Evolutionary conservation across 208 protist species (phyloP).

Genomic region (Crithidia mellificae): DNA sequence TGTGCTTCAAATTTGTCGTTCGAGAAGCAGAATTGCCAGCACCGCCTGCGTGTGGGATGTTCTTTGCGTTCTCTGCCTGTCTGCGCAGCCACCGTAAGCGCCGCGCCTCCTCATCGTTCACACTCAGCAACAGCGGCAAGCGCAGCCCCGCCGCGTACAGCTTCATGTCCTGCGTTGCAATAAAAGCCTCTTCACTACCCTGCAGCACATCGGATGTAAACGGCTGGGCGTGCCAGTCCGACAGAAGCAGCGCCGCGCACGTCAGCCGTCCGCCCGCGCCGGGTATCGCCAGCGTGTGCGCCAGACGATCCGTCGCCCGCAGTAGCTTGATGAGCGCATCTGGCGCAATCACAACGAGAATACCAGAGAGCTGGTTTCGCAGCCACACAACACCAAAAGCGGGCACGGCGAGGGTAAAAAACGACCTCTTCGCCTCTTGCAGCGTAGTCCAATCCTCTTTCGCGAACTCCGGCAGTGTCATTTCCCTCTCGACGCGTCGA

Average conservation of each 20-base stretch:
- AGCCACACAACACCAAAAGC: background rate
- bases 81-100: background rate
- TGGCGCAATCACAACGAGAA: too few relatives aligned
- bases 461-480: too few relatives aligned
- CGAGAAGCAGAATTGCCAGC: background rate
- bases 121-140: background rate
- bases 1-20: too few relatives aligned
- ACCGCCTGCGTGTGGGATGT: background rate
- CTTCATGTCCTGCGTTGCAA: background rate
- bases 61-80: background rate
- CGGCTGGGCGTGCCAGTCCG: background rate
- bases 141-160: background rate
- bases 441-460: too few relatives aligned
- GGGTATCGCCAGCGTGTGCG: slow-evolving; percentile 3
- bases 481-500: too few relatives aligned
- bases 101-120: background rate
- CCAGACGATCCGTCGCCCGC: background rate
- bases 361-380: background rate
- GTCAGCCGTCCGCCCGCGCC: background rate
- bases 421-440: too few relatives aligned
- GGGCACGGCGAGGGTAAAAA: background rate
- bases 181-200: background rate
- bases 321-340: background rate
- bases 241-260: background rate
- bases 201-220: background rate